Conservation (phyloP, 2,329 filamentous ascomycete genomes). For the Fusarium sp. region DNA sequence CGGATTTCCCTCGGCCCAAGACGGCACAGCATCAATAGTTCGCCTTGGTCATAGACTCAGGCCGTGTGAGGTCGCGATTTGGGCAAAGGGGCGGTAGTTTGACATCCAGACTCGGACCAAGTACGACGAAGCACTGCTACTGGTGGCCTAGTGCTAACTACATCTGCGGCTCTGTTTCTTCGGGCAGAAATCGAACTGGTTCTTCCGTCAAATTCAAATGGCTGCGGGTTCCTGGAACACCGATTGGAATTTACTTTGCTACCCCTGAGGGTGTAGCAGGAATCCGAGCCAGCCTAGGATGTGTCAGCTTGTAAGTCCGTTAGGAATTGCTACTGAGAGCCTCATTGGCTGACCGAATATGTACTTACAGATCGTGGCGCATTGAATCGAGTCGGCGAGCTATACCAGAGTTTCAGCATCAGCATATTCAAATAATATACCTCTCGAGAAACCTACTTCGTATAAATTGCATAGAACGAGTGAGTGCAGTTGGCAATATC, state of each 20-base stretch:
- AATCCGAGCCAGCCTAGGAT: background rate
- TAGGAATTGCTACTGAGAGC: background rate
- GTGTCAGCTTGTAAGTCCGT: background rate
- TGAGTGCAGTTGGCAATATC: background rate
- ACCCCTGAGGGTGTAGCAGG: background rate
- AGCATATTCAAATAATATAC: background rate
- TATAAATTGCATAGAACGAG: background rate
- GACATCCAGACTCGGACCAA: background rate
- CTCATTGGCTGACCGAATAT: background rate
- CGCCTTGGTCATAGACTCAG: background rate
- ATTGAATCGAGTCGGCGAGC: background rate
- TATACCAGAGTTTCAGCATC: background rate
- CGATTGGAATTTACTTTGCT: background rate
- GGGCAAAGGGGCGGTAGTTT: no score
- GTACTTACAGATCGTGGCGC: background rate
- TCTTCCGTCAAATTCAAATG: background rate
- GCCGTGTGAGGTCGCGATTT: background rate
- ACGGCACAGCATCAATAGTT: background rate
- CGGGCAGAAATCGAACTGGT: no score
- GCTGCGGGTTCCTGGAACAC: no score
- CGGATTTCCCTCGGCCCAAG: fast-evolving
- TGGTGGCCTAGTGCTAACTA: fast-evolving
- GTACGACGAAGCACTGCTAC: background rate
- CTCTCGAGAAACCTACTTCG: background rate
- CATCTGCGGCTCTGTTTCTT: fast-evolving